phyloP scores from a whole-genome alignment of 257 asterid genomes.

The Fraxinus excelsior region DNA sequence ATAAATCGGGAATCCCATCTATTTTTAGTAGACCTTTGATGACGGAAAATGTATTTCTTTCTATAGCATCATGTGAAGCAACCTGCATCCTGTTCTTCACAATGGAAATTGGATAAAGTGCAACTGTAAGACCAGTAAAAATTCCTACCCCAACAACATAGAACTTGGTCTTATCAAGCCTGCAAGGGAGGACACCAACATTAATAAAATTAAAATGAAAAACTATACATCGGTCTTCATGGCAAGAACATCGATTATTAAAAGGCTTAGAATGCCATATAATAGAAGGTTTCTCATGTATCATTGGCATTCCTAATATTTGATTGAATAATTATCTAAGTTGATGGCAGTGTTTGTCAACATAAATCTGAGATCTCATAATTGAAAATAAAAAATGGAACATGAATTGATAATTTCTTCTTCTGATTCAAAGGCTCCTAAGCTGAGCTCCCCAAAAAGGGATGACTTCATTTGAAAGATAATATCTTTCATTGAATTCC shows the following conservation, averaged over 20 bases:
- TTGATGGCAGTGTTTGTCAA: neutral
- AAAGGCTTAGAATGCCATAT: too few relatives aligned
- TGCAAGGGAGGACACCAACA: constrained; percentile 33
- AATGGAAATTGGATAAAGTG: constrained; percentile 87
- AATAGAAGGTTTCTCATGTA: too few relatives aligned
- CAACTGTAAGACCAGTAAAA: constrained; percentile 76
- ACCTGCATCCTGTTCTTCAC: constrained; percentile 92
- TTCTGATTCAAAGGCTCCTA: too few relatives aligned
- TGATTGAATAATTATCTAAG: too few relatives aligned
- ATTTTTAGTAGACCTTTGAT: constrained; percentile 65
- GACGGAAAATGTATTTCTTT: constrained; percentile 73
- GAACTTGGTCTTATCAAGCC: constrained; percentile 84
- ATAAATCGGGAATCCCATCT: constrained; percentile 81
- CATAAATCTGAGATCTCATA: constrained; percentile 8
- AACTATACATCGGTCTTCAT: neutral
- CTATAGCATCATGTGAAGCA: constrained; percentile 55
- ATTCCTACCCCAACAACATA: constrained; percentile 90
- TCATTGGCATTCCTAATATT: too few relatives aligned
- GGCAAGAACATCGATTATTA: constrained; percentile 8
- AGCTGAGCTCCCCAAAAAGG: neutral
- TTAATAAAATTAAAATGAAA: constrained; percentile 15
- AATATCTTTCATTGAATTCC: neutral
- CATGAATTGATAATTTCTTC: neutral
- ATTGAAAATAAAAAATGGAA: neutral
- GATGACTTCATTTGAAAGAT: neutral